phyloP scores from a whole-genome alignment of 371 early-diverging fungal genomes.

The Rhizomucor pusillus region DNA sequence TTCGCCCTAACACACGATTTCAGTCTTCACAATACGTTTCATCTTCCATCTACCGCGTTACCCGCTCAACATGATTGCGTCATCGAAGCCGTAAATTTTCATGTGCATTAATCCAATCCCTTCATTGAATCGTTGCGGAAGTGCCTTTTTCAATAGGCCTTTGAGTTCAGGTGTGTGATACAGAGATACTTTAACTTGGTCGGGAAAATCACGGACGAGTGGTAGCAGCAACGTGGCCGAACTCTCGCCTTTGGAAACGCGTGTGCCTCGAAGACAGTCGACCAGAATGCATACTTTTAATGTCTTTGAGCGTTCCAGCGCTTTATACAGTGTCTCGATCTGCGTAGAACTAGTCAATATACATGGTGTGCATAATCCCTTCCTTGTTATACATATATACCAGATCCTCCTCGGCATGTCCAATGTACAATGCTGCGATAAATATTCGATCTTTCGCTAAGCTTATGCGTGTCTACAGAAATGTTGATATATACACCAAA shows the following conservation, averaged over 20 bases:
- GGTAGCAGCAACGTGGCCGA: conserved; percentile 71
- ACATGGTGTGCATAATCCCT: not conserved
- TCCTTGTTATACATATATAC: conserved; percentile 34
- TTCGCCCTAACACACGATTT: conserved; percentile 74
- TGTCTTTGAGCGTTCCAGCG: conserved; percentile 46
- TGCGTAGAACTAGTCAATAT: conserved; percentile 12
- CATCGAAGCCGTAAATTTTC: conserved; percentile 90
- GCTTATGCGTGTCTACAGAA: conserved; percentile 54
- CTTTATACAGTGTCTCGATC: conserved; percentile 57
- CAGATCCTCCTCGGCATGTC: conserved; percentile 76
- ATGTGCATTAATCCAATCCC: conserved; percentile 92
- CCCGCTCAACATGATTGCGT: conserved; percentile 86
- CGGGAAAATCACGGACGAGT: conserved; percentile 64
- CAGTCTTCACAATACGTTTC: not conserved
- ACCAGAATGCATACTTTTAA: conserved; percentile 74
- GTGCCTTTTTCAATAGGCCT: conserved; percentile 63
- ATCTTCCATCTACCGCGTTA: conserved; percentile 27
- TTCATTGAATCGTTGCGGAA: conserved; percentile 91
- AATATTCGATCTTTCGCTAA: conserved; percentile 71
- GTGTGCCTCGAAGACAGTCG: conserved; percentile 87
- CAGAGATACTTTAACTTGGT: conserved; percentile 66
- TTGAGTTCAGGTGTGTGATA: conserved; percentile 86
- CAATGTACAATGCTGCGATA: conserved; percentile 89
- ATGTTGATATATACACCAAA: no score
- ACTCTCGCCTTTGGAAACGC: conserved; percentile 57